These are phyloP conservation scores for Calonectria leucothoes DNA, from an alignment of 2,329 filamentous ascomycete species.

Conservation along the genomic window DNA sequence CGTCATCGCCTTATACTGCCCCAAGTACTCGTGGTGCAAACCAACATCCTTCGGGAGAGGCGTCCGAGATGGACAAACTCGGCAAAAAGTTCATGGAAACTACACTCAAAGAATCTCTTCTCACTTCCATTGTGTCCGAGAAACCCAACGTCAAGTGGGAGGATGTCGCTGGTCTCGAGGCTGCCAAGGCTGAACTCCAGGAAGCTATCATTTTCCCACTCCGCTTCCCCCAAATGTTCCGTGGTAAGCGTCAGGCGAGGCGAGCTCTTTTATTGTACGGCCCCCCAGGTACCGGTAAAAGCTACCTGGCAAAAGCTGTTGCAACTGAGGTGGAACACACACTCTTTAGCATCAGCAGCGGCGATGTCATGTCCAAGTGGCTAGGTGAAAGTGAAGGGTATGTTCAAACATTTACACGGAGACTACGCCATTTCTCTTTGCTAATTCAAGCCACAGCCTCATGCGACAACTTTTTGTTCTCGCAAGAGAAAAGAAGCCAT, in stretches of 20 bases:
- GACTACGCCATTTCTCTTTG: neutral
- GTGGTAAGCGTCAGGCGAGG: slow-evolving; percentile 16
- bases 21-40: neutral
- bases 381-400: slow-evolving; percentile 19
- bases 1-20: neutral
- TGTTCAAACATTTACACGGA: neutral
- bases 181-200: slow-evolving; percentile 21
- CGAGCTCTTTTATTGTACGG: slow-evolving; percentile 21
- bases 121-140: slow-evolving; percentile 15
- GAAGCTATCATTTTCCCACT: slow-evolving; percentile 24
- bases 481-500: slow-evolving; percentile 25
- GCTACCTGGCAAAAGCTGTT: slow-evolving; percentile 23
- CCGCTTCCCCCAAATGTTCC: slow-evolving; percentile 26
- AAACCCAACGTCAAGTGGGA: slow-evolving; percentile 27
- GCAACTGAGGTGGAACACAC: slow-evolving; percentile 18
- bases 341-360: slow-evolving; percentile 18
- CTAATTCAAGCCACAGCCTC: neutral
- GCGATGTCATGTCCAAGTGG: slow-evolving; percentile 23
- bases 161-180: slow-evolving; percentile 17
- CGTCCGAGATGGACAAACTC: slow-evolving; percentile 13
- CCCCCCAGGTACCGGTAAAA: slow-evolving; percentile 24
- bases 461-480: slow-evolving; percentile 23
- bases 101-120: slow-evolving; percentile 15
- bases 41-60: neutral
- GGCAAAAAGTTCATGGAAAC: slow-evolving; percentile 13